Evolutionary conservation across 2,329 filamentous ascomycete genomes (phyloP), one percentile per base, ranked within the genome.

Genomic region (Chaetothyriales sp.): DNA sequence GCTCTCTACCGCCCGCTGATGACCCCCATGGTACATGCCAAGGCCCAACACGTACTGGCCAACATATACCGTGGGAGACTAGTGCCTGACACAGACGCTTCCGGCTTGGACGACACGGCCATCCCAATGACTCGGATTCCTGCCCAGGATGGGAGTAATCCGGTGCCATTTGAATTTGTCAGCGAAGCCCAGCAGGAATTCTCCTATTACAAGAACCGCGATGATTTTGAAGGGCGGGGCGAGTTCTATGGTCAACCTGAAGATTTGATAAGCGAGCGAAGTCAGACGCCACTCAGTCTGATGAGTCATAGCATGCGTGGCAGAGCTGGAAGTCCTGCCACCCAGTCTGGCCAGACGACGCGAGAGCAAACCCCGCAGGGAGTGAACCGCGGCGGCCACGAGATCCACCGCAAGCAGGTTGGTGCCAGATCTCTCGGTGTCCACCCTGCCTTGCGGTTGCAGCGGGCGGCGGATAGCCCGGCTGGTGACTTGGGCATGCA

Each of bases 11-110:
- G 84, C 66, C 83, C 85, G 2, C 75, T 96, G 18, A 89, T 90
- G 60, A 94, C 88, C 0, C 90, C 90, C 2, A 95, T 96, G 89
- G 90, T 96, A 2, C 84, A 93, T 61, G 84, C 86, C 49, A 94
- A 85, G 67, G 86, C 87, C 2, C 86, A 92, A 61, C 88, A 92
- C 53, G 76, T 92, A 43, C 75, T 98, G 8, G 82, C 83, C n/a
- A 79, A 84, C 44, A 76, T 98, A 47, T 95, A 95, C 65, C 81
- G 81, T 20, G 90, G 89, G 9, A 82, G 90, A 3, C 69, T 94
- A 20, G 82, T 87, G 51, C 77, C 79, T 1, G 77, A 79, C 22
- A 74, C 73, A 1, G 74, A 73, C n/a, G 71, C 75, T 0, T 60
- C 59, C 22, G 67, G 67, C 25, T 70, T 92, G 68, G 89, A 85